phyloP scores from a whole-genome alignment of 257 asterid genomes.

The Lantana camara region DNA sequence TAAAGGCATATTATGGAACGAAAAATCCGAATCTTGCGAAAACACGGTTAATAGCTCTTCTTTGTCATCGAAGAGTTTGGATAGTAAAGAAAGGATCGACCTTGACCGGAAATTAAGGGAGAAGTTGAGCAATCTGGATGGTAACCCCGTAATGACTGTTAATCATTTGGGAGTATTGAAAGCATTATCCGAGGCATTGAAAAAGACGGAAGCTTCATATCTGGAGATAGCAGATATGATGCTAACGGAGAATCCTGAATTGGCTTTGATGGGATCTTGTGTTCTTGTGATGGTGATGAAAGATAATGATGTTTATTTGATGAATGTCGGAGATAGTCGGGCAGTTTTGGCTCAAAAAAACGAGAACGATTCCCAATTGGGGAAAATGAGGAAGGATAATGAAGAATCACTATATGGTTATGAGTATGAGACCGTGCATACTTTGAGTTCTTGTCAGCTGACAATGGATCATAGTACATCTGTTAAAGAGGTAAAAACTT shows the following conservation, averaged over 20 bases:
- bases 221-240: constrained; percentile 84
- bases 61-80: constrained; percentile 31
- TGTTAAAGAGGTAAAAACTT: constrained; percentile 61
- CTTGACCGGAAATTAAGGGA: constrained; percentile 43
- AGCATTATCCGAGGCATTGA: constrained; percentile 81
- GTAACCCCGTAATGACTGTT: not conserved
- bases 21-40: constrained; percentile 47
- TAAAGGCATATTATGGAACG: constrained; percentile 79
- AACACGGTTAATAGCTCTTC: constrained; percentile 23
- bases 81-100: constrained; percentile 39
- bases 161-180: constrained; percentile 73
- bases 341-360: constrained; percentile 71
- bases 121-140: constrained; percentile 39
- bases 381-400: constrained; percentile 37
- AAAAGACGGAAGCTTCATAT: constrained; percentile 73
- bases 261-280: constrained; percentile 98
- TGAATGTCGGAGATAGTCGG: constrained; percentile 94
- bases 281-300: constrained; percentile 93
- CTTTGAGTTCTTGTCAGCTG: constrained; percentile 66
- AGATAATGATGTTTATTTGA: constrained; percentile 81
- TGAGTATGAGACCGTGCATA: constrained; percentile 56
- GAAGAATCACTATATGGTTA: constrained; percentile 64
- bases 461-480: constrained; percentile 90
- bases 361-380: constrained; percentile 42
- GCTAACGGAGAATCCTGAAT: constrained; percentile 85